phyloP scores from a whole-genome alignment of 352 stramenopile species.

The Pythium insidiosum region DNA sequence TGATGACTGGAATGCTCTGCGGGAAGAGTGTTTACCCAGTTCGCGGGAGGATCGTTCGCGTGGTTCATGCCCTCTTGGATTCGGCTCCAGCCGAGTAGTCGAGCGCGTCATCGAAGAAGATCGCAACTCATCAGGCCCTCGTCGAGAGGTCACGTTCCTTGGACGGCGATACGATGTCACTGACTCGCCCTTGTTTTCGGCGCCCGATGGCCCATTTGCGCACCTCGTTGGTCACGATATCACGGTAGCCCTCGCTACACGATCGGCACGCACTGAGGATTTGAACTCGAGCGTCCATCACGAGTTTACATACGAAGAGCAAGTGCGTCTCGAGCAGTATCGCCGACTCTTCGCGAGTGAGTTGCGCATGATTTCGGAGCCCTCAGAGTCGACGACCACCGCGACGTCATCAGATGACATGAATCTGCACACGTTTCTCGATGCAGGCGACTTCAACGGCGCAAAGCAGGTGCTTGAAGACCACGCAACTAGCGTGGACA shows the following conservation, averaged over 20 bases:
- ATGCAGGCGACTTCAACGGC: conserved; percentile 16
- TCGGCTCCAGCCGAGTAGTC: conserved; percentile 26
- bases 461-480: conserved; percentile 3
- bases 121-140: neutral
- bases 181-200: conserved; percentile 36
- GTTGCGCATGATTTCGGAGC: conserved; percentile 24
- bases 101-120: conserved; percentile 15
- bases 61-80: conserved; percentile 53
- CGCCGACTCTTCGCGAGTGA: conserved; percentile 31
- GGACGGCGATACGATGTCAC: conserved; percentile 46
- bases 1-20: conserved; percentile 32
- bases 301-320: conserved; percentile 51
- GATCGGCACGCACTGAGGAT: conserved; percentile 28
- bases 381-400: conserved; percentile 6
- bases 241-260: conserved; percentile 39
- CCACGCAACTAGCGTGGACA: conserved; percentile 1
- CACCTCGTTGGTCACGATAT: no score
- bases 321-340: conserved; percentile 49
- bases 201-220: conserved; percentile 23
- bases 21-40: conserved; percentile 22
- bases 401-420: conserved; percentile 2
- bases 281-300: conserved; percentile 23
- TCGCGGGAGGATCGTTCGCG: conserved; percentile 7
- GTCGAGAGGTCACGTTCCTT: conserved; percentile 32
- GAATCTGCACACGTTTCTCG: conserved; percentile 36